A percentile compares a stretch with the other conserved stretches of the same genome.
These are phyloP conservation scores for Aspergillus sp. DNA, from an alignment of 2,329 filamentous ascomycete species.

Conservation along the genomic window DNA sequence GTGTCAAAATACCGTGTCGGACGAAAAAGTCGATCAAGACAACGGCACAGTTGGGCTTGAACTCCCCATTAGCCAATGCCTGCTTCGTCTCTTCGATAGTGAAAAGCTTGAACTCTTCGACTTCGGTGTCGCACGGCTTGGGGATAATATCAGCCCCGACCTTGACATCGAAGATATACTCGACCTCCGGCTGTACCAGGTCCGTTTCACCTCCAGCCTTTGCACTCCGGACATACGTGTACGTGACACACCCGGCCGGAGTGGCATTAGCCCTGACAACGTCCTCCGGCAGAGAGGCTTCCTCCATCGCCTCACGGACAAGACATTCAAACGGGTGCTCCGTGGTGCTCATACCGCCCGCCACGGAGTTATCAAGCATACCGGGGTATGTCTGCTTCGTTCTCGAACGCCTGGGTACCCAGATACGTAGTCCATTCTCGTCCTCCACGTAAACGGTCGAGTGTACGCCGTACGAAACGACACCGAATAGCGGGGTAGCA, in stretches of 20 bases:
- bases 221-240: constrained; percentile 77
- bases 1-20: constrained; percentile 76
- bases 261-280: constrained; percentile 64
- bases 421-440: constrained; percentile 68
- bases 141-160: constrained; percentile 69
- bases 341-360: constrained; percentile 77
- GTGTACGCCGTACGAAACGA: constrained; percentile 78
- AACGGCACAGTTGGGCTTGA: constrained; percentile 90
- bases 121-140: constrained; percentile 82
- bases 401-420: constrained; percentile 76
- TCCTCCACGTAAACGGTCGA: constrained; percentile 71
- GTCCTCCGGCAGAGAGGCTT: constrained; percentile 74
- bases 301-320: constrained; percentile 83
- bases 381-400: constrained; percentile 84
- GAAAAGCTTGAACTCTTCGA: constrained; percentile 79
- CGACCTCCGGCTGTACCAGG: constrained; percentile 83
- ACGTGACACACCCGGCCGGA: constrained; percentile 72
- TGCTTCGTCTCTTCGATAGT: constrained; percentile 73
- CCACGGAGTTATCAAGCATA: constrained; percentile 95
- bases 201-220: constrained; percentile 77
- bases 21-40: constrained; percentile 88
- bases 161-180: constrained; percentile 89
- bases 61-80: constrained; percentile 70
- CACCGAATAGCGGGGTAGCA: constrained; percentile 72
- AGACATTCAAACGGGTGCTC: constrained; percentile 80